These are phyloP conservation scores for Penicillium freii DNA, from an alignment of 2,329 filamentous ascomycete species.

Conservation along the genomic window DNA sequence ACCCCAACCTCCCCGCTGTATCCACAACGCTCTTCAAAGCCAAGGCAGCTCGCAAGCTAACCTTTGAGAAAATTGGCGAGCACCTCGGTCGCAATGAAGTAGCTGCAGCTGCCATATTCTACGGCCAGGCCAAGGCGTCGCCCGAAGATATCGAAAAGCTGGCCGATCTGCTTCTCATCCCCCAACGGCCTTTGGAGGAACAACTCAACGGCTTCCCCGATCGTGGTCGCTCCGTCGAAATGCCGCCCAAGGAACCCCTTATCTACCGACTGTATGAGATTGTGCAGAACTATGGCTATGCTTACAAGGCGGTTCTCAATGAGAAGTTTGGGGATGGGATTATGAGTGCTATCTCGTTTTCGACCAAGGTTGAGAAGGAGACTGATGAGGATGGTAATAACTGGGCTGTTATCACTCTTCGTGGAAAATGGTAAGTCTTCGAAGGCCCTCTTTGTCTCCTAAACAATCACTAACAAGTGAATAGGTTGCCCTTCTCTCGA, in stretches of 20 bases:
- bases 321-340: slow-evolving; percentile 95
- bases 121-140: slow-evolving; percentile 76
- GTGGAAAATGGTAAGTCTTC: slow-evolving; percentile 70
- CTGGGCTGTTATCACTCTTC: slow-evolving; percentile 81
- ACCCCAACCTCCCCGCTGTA: slow-evolving; percentile 66
- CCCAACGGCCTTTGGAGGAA: slow-evolving; percentile 55
- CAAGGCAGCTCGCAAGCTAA: slow-evolving; percentile 72
- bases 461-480: slow-evolving; percentile 10
- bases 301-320: slow-evolving; percentile 91
- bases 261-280: slow-evolving; percentile 93
- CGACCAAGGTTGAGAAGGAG: slow-evolving; percentile 91
- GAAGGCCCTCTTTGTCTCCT: not conserved
- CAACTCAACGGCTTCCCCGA: slow-evolving; percentile 75
- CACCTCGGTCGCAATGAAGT: slow-evolving; percentile 77
- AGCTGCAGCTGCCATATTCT: slow-evolving; percentile 83
- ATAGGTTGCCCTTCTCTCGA: slow-evolving; percentile 48
- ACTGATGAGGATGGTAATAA: slow-evolving; percentile 74
- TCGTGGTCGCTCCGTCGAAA: slow-evolving; percentile 72
- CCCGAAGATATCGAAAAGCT: slow-evolving; percentile 68
- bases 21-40: slow-evolving; percentile 74
- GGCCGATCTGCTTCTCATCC: slow-evolving; percentile 62
- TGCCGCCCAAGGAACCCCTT: slow-evolving; percentile 80
- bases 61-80: slow-evolving; percentile 74
- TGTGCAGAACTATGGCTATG: slow-evolving; percentile 94
- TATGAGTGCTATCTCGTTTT: slow-evolving; percentile 93